phyloP scores from a whole-genome alignment of 768 basidiomycete species.

The Lactarius hengduanensis region DNA sequence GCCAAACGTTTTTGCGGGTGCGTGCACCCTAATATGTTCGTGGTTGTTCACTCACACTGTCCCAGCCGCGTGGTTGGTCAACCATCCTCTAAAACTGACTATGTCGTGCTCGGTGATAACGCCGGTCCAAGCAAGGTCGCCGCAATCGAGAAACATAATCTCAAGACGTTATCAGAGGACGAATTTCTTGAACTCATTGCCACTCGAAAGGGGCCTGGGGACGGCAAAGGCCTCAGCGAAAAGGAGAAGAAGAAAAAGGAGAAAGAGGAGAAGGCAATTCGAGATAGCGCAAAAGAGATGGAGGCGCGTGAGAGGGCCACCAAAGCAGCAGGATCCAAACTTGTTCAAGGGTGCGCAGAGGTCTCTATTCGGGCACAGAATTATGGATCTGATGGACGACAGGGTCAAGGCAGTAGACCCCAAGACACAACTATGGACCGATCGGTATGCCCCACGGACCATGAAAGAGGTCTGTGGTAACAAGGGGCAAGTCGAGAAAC shows the following conservation, averaged over 20 bases:
- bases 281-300: constrained; percentile 72
- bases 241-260: constrained; percentile 79
- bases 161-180: constrained; percentile 82
- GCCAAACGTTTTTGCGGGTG: constrained; percentile 94
- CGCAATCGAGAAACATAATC: constrained; percentile 76
- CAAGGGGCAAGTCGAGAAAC: constrained; percentile 86
- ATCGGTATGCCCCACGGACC: constrained; percentile 85
- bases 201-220: constrained; percentile 55
- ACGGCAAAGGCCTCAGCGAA: constrained; percentile 54
- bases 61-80: constrained; percentile 79
- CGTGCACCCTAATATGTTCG: constrained; percentile 33
- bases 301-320: constrained; percentile 61
- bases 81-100: constrained; percentile 88
- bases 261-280: constrained; percentile 77
- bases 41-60: constrained; percentile 5
- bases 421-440: constrained; percentile 86
- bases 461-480: constrained; percentile 95
- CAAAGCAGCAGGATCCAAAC: constrained; percentile 21
- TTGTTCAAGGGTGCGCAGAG: constrained; percentile 30
- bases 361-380: constrained; percentile 8
- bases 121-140: constrained; percentile 89
- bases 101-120: constrained; percentile 82
- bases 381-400: constrained; percentile 8
- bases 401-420: constrained; percentile 42
- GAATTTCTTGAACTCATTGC: constrained; percentile 81